Conservation (phyloP, 495 filamentous ascomycete genomes). For the Tuber melanosporum region DNA sequence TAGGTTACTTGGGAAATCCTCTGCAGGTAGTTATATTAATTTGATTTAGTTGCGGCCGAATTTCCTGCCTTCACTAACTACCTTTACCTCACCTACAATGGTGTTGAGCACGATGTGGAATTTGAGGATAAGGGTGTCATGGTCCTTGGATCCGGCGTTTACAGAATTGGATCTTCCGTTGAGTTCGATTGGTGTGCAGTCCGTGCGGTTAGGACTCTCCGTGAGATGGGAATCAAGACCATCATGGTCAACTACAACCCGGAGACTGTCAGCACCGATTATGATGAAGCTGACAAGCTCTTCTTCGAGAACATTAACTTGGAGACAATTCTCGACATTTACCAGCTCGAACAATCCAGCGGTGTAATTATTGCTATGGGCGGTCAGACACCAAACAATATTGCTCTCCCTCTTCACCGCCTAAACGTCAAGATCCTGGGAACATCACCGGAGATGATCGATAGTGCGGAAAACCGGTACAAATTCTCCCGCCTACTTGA, state of each 20-base stretch:
- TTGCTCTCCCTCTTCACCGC: conserved; percentile 79
- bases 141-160: conserved; percentile 95
- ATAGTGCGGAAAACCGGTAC: conserved; percentile 93
- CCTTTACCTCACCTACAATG: conserved; percentile 94
- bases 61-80: conserved; percentile 96
- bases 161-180: conserved; percentile 93
- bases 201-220: conserved; percentile 83
- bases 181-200: conserved; percentile 99
- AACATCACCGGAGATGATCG: conserved; percentile 98
- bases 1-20: conserved; percentile 8
- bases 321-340: conserved; percentile 92
- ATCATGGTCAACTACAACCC: conserved; percentile 99
- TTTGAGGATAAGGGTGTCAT: conserved; percentile 88
- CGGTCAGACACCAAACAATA: conserved; percentile 97
- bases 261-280: conserved; percentile 91
- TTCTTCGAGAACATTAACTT: conserved; percentile 98
- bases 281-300: conserved; percentile 88
- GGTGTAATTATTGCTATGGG: conserved; percentile 98
- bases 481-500: conserved; percentile 98
- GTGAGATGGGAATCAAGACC: conserved; percentile 82
- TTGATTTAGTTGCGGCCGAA: conserved; percentile 69
- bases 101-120: conserved; percentile 70
- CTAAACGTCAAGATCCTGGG: conserved; percentile 87
- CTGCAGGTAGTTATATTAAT: conserved; percentile 12
- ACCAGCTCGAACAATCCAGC: conserved; percentile 75